Conservation (phyloP, 495 filamentous ascomycete species). For the Trichoderma virens region DNA sequence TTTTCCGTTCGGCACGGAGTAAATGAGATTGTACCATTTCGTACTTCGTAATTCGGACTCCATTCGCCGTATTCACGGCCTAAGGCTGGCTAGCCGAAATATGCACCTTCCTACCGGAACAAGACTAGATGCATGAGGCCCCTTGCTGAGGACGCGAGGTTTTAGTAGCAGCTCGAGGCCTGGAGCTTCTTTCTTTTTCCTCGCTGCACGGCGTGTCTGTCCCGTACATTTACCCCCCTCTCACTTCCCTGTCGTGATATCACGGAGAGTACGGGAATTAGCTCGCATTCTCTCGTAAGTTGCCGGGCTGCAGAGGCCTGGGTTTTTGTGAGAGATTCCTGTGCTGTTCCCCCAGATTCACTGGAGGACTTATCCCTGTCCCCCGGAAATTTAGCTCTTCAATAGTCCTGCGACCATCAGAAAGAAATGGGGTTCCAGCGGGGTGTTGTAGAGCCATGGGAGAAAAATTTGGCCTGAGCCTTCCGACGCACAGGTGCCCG, state of each 20-base stretch:
- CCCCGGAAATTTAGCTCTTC: slow-evolving; percentile 7
- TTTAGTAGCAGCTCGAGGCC: not conserved
- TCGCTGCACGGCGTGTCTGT: not conserved
- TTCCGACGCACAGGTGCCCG: not conserved
- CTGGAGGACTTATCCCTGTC: not conserved
- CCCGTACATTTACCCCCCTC: not conserved
- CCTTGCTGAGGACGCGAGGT: not conserved
- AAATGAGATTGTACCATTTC: not conserved
- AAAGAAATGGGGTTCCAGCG: slow-evolving; percentile 4
- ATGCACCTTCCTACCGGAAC: slow-evolving; percentile 6
- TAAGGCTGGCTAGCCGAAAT: slow-evolving; percentile 6
- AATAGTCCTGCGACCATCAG: slow-evolving; percentile 5
- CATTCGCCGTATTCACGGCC: not conserved
- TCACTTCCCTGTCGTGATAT: no score
- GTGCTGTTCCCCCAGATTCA: not conserved
- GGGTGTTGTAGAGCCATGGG: not conserved
- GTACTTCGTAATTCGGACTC: not conserved
- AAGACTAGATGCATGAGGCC: slow-evolving; percentile 1
- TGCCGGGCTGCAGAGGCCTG: not conserved
- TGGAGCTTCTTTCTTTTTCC: not conserved
- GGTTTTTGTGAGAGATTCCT: not conserved
- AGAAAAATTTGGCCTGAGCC: not conserved
- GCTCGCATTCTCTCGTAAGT: not conserved
- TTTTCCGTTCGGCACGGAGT: not conserved
- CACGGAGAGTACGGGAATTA: not conserved